Base-by-base conservation (phyloP, 441 rosid genomes). In the Melastoma candidum region DNA sequence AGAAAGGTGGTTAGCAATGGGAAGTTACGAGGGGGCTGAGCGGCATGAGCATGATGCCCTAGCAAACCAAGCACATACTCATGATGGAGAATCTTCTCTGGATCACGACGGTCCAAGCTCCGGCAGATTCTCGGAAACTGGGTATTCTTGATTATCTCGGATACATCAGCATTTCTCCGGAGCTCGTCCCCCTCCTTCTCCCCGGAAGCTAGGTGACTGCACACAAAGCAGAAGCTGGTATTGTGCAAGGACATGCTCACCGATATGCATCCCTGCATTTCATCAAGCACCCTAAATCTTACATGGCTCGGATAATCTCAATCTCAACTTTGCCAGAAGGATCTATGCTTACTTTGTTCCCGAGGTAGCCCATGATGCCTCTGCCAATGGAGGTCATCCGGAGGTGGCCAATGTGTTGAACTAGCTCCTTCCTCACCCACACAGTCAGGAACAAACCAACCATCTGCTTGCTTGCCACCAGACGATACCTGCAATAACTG, bases 151-250 rank as follows among this genome's bases (percentile, higher is more conserved):
- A 85, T 68, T 46, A 88, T 88, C 68, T 92, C 97, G 39, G 78
- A 61, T 14, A 85, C 95, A 43, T 92, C 98, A 0, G 95, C 77
- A 39, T 92, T 92, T 59, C 98, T 77, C 69, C 66, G 85, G 26
- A 88, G 69, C 72, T 85, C 98, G 46, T 92, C 95, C 1, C 98
- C 95, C 54, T 88, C 98, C 66, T 82, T 92, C 75, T 92, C 95
- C 11, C 98, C 97, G 0, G 98, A 88, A 63, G 97, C 97, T 59
- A 92, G 74, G 73, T 85, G 98, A 48, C 95, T 72, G 74, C 97
- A 88, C 44, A 88, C 85, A 57, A 88, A 85, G 81, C 97, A 92
- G 67, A 92, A 80, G 75, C 84, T 92, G 5, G 97, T 92, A 63
- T 75, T 74, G 71, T 88, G 82, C 80, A 92, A 54, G 11, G 95